Evolutionary conservation across 140 eudicot species (phyloP).

Genomic region (Stevia rebaudiana): DNA sequence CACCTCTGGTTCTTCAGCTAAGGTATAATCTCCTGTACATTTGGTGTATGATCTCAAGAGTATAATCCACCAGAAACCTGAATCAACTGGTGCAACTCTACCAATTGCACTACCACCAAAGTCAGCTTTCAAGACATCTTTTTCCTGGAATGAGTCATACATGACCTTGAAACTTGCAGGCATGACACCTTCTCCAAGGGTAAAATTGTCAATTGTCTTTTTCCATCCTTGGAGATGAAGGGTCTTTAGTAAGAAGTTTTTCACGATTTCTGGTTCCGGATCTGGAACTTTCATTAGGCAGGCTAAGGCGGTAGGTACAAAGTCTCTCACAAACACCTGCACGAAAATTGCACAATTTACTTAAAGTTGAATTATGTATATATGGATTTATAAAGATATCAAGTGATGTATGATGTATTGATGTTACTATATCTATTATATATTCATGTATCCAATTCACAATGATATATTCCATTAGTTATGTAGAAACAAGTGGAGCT

Average conservation of each 20-base stretch:
- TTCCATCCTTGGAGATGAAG: slow-evolving; percentile 44
- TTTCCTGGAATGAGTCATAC: slow-evolving; percentile 14
- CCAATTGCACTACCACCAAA: slow-evolving; percentile 46
- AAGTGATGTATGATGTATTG: neutral
- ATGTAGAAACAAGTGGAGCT: slow-evolving; percentile 1
- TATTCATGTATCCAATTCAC: neutral
- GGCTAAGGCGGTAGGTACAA: slow-evolving; percentile 38
- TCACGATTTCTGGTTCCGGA: slow-evolving; percentile 37
- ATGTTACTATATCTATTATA: neutral
- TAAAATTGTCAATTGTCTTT: slow-evolving; percentile 36
- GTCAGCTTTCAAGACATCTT: slow-evolving; percentile 35
- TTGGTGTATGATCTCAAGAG: slow-evolving; percentile 38
- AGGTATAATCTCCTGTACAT: slow-evolving; percentile 28
- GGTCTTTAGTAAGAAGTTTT: slow-evolving; percentile 35
- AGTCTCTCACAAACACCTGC: slow-evolving; percentile 48
- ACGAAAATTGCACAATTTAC: slow-evolving; percentile 4
- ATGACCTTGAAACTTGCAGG: slow-evolving; percentile 45
- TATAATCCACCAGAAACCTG: slow-evolving; percentile 51
- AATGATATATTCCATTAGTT: neutral
- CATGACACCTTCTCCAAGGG: slow-evolving; percentile 44
- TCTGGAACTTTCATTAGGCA: slow-evolving; percentile 32
- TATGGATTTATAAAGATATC: neutral
- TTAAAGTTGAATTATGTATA: slow-evolving; percentile 10
- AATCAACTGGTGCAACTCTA: slow-evolving; percentile 51
- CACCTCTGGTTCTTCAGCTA: slow-evolving; percentile 29